Evolutionary conservation across 2,329 filamentous ascomycete species (phyloP).

Genomic region (Pseudogymnoascus sp.): DNA sequence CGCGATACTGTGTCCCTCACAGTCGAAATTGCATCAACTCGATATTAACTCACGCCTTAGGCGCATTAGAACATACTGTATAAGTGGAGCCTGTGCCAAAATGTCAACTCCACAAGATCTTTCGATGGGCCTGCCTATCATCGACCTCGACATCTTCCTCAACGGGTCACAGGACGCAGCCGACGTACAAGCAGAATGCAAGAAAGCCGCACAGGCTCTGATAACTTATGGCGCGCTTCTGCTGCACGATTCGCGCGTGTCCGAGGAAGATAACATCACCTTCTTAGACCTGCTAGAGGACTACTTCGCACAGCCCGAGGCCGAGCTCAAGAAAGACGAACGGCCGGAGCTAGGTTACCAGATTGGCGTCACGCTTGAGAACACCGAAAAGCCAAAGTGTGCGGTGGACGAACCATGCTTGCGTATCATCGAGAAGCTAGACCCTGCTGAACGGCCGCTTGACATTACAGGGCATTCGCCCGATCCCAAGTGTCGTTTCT

Average conservation of each 20-base stretch:
- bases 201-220: conserved; percentile 48
- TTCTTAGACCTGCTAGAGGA: conserved; percentile 59
- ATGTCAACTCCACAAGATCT: conserved; percentile 21
- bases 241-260: conserved; percentile 53
- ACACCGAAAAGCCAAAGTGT: conserved; percentile 58
- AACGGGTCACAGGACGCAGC: conserved; percentile 36
- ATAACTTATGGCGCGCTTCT: conserved; percentile 55
- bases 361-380: conserved; percentile 55
- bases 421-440: conserved; percentile 48
- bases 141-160: conserved; percentile 54
- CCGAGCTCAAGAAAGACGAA: conserved; percentile 43
- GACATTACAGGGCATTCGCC: conserved; percentile 51
- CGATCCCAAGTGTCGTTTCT: conserved; percentile 58
- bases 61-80: background rate
- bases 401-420: conserved; percentile 56
- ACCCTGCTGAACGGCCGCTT: conserved; percentile 49
- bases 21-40: background rate
- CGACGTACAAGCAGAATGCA: conserved; percentile 45
- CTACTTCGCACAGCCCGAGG: conserved; percentile 54
- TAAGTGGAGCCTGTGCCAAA: background rate
- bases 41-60: conserved; percentile 3
- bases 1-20: conserved; percentile 4
- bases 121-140: conserved; percentile 52
- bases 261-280: conserved; percentile 46
- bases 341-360: conserved; percentile 54